A percentile compares a stretch with the other conserved stretches of the same genome.
phyloP scores from a whole-genome alignment of 768 basidiomycete genomes.

The Suillus subalutaceus region DNA sequence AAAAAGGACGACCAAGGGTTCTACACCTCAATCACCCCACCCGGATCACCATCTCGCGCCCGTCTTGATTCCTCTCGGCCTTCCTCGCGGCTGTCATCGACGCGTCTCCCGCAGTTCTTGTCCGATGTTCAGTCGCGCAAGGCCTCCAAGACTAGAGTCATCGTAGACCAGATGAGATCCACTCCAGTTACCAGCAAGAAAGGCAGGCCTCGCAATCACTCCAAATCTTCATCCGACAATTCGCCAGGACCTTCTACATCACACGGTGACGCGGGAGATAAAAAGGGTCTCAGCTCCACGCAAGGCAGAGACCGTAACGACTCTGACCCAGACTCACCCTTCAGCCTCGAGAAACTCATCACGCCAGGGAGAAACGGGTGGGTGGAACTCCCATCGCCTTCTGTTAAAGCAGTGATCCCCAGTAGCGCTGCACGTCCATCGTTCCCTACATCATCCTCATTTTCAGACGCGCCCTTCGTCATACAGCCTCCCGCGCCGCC shows the following conservation, averaged over 20 bases:
- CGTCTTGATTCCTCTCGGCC: slow-evolving; percentile 16
- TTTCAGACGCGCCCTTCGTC: not conserved
- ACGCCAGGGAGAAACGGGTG: not conserved
- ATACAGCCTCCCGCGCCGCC: not conserved
- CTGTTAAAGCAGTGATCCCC: not conserved
- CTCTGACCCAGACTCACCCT: not conserved
- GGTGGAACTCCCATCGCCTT: not conserved
- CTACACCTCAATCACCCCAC: slow-evolving; percentile 41
- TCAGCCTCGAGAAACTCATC: not conserved
- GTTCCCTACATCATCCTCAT: not conserved
- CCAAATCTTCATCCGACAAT: slow-evolving; percentile 11
- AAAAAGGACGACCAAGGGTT: slow-evolving; percentile 59
- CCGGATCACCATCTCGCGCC: slow-evolving; percentile 17
- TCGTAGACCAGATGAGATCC: slow-evolving; percentile 58
- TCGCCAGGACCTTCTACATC: not conserved
- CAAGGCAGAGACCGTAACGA: not conserved
- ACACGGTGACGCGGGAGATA: too few species aligned
- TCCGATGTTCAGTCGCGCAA: slow-evolving; percentile 42
- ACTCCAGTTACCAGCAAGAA: slow-evolving; percentile 17
- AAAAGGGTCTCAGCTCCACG: too few species aligned
- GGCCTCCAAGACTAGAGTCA: slow-evolving; percentile 58
- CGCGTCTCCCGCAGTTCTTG: slow-evolving; percentile 53
- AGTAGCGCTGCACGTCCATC: not conserved
- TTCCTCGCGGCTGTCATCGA: slow-evolving; percentile 35
- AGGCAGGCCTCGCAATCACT: slow-evolving; percentile 19